Percentiles rank a stretch among this genome's conserved stretches.
These are phyloP conservation scores for Trichoderma guizhouense DNA, from an alignment of 2,329 filamentous ascomycete genomes.

Conservation along the genomic window DNA sequence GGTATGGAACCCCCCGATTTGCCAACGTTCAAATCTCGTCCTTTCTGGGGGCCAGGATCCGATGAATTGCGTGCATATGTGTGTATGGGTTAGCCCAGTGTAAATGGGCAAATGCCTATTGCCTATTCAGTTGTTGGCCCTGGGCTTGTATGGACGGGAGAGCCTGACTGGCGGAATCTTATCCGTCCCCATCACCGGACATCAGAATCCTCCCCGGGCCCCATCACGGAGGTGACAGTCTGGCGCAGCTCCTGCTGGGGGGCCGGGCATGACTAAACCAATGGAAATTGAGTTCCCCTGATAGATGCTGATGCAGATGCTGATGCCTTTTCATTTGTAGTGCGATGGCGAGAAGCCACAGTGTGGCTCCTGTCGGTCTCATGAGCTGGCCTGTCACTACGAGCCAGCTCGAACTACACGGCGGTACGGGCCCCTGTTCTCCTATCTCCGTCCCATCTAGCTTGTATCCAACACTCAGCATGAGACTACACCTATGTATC, in stretches of 20 bases:
- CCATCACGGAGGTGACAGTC: not conserved
- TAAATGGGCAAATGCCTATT: not conserved
- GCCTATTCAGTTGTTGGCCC: not conserved
- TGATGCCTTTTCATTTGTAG: not conserved
- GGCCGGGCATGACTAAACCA: not conserved
- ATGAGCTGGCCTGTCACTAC: conserved; percentile 7
- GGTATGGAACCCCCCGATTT: not conserved
- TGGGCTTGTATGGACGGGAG: not conserved
- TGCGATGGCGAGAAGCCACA: conserved; percentile 15
- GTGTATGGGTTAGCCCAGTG: not conserved
- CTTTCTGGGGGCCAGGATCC: not conserved
- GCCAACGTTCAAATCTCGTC: not conserved
- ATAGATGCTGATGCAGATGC: not conserved
- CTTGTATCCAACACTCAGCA: not conserved
- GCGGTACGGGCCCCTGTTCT: not conserved
- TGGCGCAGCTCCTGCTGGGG: not conserved
- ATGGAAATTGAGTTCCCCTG: not conserved
- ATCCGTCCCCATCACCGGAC: not conserved
- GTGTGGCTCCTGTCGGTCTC: conserved; percentile 12
- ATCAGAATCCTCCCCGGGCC: not conserved
- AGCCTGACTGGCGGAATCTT: not conserved
- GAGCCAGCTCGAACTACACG: conserved; percentile 6
- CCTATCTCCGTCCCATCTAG: not conserved
- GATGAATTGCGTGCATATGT: not conserved
- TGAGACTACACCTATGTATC: not conserved